Evolutionary conservation across 768 basidiomycete species (phyloP), one percentile per base, ranked within the genome.

Genomic region (Kwoniella dejecticola): DNA sequence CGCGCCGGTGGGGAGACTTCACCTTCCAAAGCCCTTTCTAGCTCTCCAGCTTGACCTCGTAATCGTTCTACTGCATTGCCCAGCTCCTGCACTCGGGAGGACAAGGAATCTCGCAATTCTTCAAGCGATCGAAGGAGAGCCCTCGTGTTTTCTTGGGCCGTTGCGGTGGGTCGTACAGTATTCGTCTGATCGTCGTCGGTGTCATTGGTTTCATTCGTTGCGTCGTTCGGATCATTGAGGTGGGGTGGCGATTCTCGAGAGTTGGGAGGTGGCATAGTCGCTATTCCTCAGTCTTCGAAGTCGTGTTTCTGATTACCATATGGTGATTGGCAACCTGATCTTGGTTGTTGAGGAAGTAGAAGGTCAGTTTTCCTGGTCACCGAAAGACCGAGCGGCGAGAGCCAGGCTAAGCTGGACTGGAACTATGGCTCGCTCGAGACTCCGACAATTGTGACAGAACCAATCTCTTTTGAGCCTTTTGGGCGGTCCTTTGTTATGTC

Each of bases 31-130:
- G 62, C 49, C 23, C 61, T 41, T 36, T 71, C 69, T 27, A 71
- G 38, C 27, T 68, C 49, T 4, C 30, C 47, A 1, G 69, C 67
- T 46, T 68, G 64, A 11, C n/a, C 42, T n/a, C 69, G 53, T 2
- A 71, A 45, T 21, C 67, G 54, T 41, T 71, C 69, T 2, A 71
- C 67, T 8, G 67, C 61, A 11, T 26, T 38, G 31, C 66, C 52
- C 2, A 71, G 45, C 27, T 68, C 57, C 10, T 61, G 55, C 15
- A 71, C 64, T 26, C 69, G 48, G 4, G 36, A 36, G 7, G 59
- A 42, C 6, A 71, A 50, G 2, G 57, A 57, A 42, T 66, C 64
- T 13, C 64, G 60, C 11, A 71, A 54, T 6, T 66, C 63, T 45
- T 66, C 64, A 15, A 71, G 58, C 0, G 69, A 68, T n/a, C 33